Evolutionary conservation across 176 grass and related monocot species (phyloP), one percentile per base, ranked within the genome.

Genomic region (Aechmea fasciata): DNA sequence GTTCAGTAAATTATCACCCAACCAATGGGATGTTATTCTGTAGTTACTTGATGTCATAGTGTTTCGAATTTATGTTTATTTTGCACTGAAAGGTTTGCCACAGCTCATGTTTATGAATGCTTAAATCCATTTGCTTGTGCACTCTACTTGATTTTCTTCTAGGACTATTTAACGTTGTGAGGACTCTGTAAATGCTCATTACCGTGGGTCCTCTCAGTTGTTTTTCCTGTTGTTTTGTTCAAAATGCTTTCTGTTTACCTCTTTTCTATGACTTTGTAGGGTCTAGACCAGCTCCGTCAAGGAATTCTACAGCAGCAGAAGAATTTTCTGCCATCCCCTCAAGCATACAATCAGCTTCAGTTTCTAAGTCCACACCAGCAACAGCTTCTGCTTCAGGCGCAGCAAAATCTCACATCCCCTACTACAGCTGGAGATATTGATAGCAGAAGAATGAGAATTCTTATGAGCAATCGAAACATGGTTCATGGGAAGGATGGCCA

Each of bases 381-480:
- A 57, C 89, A 92, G 64, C 79, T 92, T 83, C 48, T 87, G 8
- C 68, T 92, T 65, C 85, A 88, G 71, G 85, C 85, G 49, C 89
- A 92, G 63, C 89, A 85, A 78, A 92, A 88, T 85, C 74, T 88
- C 24, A 23, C 79, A 63, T 92, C 89, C 18, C 85, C 89, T 68
- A 83, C 89, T 68, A 83, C 89, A 73, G 79, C 82, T 67, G 82
- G 79, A 81, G 89, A 92, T 85, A 81, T 85, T 64, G 89, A 92
- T 22, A 83, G 65, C 66, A 85, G 85, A 88, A 88, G 89, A 70
- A 71, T 92, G 74, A 78, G 89, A 78, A 83, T 92, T 85, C 82
- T 92, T 83, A 71, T 92, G 66, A 92, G 83, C 74, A 78, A 77
- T 68, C 85, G 80, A 68, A 92, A 81, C 82, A 80, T 87, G 68